Evolutionary conservation across 805 yeast genomes (phyloP).

Genomic region (Isabelozyma pseudorhagii): DNA sequence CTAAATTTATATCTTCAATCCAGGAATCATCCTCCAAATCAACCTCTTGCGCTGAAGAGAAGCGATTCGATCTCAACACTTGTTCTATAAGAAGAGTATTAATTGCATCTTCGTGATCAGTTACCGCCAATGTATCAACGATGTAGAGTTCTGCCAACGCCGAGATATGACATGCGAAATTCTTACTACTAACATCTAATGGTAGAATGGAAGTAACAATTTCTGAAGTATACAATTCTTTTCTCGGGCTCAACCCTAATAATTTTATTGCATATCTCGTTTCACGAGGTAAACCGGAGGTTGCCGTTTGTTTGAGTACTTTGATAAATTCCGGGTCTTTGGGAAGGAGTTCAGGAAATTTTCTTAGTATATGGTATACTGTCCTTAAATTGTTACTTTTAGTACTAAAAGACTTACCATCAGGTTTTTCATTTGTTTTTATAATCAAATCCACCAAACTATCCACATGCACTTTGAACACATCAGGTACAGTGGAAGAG

Average conservation of each 20-base stretch:
- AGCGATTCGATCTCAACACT: constrained; percentile 53
- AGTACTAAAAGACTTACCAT: constrained; percentile 11
- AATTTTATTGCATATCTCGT: constrained; percentile 65
- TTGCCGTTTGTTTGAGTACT: constrained; percentile 44
- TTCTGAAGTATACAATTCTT: constrained; percentile 36
- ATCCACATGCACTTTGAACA: constrained; percentile 57
- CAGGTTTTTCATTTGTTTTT: constrained; percentile 11
- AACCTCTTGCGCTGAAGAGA: constrained; percentile 24
- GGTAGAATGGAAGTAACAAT: constrained; percentile 50
- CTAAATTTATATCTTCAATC: constrained; percentile 45
- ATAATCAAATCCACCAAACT: constrained; percentile 42
- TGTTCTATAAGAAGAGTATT: constrained; percentile 60
- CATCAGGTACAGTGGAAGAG: constrained; percentile 58
- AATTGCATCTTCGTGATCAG: constrained; percentile 53
- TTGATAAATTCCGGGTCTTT: constrained; percentile 42
- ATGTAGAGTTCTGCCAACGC: constrained; percentile 57
- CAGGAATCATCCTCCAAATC: constrained; percentile 32
- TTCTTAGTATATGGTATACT: constrained; percentile 53
- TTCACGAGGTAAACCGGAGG: constrained; percentile 54
- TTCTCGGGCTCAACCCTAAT: constrained; percentile 44
- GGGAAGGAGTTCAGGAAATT: constrained; percentile 47
- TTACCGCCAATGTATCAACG: constrained; percentile 46
- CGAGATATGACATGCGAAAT: constrained; percentile 56
- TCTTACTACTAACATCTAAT: constrained; percentile 30
- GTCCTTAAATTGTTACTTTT: constrained; percentile 51